Percentiles rank a stretch among this genome's conserved stretches.
phyloP scores from a whole-genome alignment of 2,329 filamentous ascomycete genomes.

The Apiospora pterosperma region DNA sequence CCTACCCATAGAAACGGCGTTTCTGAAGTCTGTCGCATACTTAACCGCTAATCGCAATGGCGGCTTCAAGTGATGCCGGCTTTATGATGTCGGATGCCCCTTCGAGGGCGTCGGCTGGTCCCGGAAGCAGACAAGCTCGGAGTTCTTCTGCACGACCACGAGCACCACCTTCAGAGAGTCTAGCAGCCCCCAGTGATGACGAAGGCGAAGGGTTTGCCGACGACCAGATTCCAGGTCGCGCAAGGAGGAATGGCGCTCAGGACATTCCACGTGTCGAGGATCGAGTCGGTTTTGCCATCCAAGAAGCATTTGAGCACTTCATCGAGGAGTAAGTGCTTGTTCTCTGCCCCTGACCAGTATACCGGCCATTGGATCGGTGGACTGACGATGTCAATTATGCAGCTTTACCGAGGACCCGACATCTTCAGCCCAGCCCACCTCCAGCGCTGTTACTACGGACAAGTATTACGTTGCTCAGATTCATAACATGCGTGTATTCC shows the following conservation, averaged over 20 bases:
- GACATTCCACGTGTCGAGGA: slow-evolving; percentile 72
- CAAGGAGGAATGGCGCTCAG: slow-evolving; percentile 43
- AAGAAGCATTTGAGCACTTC: slow-evolving; percentile 75
- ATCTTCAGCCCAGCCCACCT: slow-evolving; percentile 58
- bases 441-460: slow-evolving; percentile 70
- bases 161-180: slow-evolving; percentile 60
- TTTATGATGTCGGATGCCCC: slow-evolving; percentile 55
- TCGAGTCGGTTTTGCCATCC: slow-evolving; percentile 69
- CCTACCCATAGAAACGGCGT: not conserved
- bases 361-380: slow-evolving; percentile 26
- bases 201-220: slow-evolving; percentile 58
- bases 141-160: slow-evolving; percentile 53
- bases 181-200: slow-evolving; percentile 59
- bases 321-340: slow-evolving; percentile 55
- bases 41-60: slow-evolving; percentile 32
- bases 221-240: slow-evolving; percentile 55
- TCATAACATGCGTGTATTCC: slow-evolving; percentile 68
- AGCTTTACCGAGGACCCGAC: slow-evolving; percentile 65
- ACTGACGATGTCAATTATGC: not conserved
- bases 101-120: slow-evolving; percentile 39
- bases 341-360: slow-evolving; percentile 38
- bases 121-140: slow-evolving; percentile 38
- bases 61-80: slow-evolving; percentile 53
- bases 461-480: slow-evolving; percentile 86
- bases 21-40: not conserved